phyloP scores from a whole-genome alignment of 2,329 filamentous ascomycete genomes.

The Metarhizium anisopliae region DNA sequence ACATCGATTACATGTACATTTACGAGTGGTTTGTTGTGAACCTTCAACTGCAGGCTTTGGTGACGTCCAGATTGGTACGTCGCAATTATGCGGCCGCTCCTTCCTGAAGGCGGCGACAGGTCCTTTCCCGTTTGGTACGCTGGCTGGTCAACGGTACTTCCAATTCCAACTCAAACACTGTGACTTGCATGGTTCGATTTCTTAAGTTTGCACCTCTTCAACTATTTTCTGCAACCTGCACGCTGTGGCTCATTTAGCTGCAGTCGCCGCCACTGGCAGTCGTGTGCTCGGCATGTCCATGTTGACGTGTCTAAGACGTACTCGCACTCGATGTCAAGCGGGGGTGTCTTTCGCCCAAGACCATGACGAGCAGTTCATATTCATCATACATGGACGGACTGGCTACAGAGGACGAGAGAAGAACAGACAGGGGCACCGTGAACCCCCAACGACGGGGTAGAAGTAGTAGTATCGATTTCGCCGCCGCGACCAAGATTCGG shows the following conservation, averaged over 20 bases:
- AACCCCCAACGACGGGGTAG: no score
- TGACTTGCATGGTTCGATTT: background rate
- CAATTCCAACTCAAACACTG: background rate
- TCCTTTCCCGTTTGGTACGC: background rate
- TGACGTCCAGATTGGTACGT: no score
- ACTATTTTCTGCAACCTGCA: constrained; percentile 4
- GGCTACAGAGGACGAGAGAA: background rate
- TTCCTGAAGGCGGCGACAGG: background rate
- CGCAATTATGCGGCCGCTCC: background rate
- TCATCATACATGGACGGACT: background rate
- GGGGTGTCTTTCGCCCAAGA: background rate
- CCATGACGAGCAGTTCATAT: background rate
- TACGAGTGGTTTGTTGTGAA: no score
- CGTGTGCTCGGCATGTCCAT: background rate
- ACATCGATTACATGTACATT: background rate
- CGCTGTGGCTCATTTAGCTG: background rate
- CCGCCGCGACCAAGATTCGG: background rate
- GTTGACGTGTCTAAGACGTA: constrained; percentile 7
- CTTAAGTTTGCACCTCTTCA: background rate
- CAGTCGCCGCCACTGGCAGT: constrained; percentile 1
- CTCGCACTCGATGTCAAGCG: background rate
- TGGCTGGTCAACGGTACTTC: no score
- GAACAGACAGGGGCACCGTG: background rate
- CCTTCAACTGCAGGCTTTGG: no score
- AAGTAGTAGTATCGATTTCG: background rate